A percentile compares a stretch with the other conserved stretches of the same genome.
phyloP scores from a whole-genome alignment of 352 stramenopile genomes.

The Phytophthora europaea region DNA sequence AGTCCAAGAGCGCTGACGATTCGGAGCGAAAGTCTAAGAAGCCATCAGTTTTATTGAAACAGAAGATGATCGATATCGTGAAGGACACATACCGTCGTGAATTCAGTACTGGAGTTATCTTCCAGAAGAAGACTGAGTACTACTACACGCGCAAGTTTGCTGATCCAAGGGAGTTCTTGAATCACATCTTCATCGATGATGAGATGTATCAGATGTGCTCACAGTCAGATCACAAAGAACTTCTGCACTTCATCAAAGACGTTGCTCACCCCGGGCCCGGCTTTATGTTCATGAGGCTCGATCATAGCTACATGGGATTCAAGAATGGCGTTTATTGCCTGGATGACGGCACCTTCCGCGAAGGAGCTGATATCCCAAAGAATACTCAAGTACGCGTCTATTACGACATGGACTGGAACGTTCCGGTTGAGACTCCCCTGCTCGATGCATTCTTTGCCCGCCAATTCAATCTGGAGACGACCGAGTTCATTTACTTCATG shows the following conservation, averaged over 20 bases:
- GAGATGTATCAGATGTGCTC: slow-evolving; percentile 4
- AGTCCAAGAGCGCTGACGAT: background rate
- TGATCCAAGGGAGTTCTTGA: background rate
- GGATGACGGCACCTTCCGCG: background rate
- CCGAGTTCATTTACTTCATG: slow-evolving; percentile 8
- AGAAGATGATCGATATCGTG: too few relatives aligned
- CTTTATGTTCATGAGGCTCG: slow-evolving; percentile 3
- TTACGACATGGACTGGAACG: background rate
- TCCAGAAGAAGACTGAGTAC: too few relatives aligned
- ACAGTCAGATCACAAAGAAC: background rate
- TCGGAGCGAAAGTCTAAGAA: too few relatives aligned
- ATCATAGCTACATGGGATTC: slow-evolving; percentile 2
- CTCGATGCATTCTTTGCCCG: background rate
- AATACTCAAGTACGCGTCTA: background rate
- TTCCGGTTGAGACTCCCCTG: background rate
- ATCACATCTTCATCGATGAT: background rate
- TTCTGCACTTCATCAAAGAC: slow-evolving; percentile 7
- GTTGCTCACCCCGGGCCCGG: background rate
- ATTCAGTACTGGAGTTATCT: too few relatives aligned
- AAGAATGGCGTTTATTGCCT: background rate
- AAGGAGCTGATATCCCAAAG: background rate
- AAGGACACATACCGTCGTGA: too few relatives aligned
- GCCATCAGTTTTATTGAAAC: too few relatives aligned
- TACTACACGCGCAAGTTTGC: too few relatives aligned
- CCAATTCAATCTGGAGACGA: background rate